Evolutionary conservation across 352 stramenopile genomes (phyloP).

Genomic region (Phytophthora citricola): DNA sequence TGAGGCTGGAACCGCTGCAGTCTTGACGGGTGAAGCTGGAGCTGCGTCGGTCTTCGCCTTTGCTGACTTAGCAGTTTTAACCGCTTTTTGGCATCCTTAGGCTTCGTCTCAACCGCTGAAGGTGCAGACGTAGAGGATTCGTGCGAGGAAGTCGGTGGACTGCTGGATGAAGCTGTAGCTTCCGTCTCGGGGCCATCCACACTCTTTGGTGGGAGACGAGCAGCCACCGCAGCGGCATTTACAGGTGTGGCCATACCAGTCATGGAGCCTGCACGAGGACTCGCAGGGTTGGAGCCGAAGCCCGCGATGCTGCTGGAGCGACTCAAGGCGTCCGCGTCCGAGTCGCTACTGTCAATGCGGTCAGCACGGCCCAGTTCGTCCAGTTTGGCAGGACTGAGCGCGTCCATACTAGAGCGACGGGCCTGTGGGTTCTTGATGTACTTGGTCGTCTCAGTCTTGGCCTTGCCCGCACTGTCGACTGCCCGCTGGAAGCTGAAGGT

Average conservation of each 20-base stretch:
- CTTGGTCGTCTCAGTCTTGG: constrained; percentile 40
- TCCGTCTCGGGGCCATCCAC: constrained; percentile 8
- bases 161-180: constrained; percentile 9
- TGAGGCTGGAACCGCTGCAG: constrained; percentile 2
- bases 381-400: constrained; percentile 48
- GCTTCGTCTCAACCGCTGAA: constrained; percentile 9
- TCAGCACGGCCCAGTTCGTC: constrained; percentile 52
- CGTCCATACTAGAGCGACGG: constrained; percentile 53
- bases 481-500: constrained; percentile 42
- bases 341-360: constrained; percentile 55
- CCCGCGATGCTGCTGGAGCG: constrained; percentile 44
- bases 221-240: constrained; percentile 27
- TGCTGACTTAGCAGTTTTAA: neutral
- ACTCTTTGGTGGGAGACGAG: constrained; percentile 16
- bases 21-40: constrained; percentile 15
- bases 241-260: constrained; percentile 14
- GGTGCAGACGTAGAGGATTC: constrained; percentile 5
- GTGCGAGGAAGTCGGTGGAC: neutral
- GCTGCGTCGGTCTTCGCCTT: neutral
- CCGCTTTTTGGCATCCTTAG: constrained; percentile 4
- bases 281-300: constrained; percentile 36
- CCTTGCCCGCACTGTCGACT: constrained; percentile 33
- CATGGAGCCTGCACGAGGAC: constrained; percentile 28
- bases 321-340: constrained; percentile 55
- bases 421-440: constrained; percentile 59